Evolutionary conservation across 2,329 filamentous ascomycete species (phyloP), one percentile per base, ranked within the genome.

Genomic region (Fusarium redolens): DNA sequence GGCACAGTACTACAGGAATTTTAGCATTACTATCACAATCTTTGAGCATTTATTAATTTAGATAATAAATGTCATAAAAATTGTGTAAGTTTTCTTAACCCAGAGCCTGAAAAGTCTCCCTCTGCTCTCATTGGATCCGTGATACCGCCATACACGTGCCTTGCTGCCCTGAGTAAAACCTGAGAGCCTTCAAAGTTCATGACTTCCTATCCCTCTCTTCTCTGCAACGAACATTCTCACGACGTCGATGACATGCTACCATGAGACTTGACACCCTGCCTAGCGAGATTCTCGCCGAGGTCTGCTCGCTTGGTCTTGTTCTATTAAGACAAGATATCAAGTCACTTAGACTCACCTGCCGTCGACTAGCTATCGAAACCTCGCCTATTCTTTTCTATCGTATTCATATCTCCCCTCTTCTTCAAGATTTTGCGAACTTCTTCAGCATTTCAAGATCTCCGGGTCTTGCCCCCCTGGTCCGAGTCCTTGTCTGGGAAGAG

Each of bases 401-500:
- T 22, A 20, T 69, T 7, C 31, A 43, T 4, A 22, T 69, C 1
- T 69, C 65, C 12, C 35, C 28, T 17, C 58, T 69, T 22, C 10
- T 11, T 11, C 9, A 17, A 25, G 65, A 69, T 11, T 20, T 37
- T 2, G 52, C 44, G 6, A 37, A 12, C 25, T 69, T 69, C 41
- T 48, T 69, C 25, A 30, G 22, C 9, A 28, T 69, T 4, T 25
- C 47, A 1, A 8, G 4, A 8, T 43, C 28, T 11, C 13, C 31
- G 4, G 41, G 50, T 3, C 59, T 69, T 15, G 33, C 45, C 33
- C n/a, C 15, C 6, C 20, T 55, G 2, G 47, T 69, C 3, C 47
- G 59, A 5, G 37, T 64, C 7, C 18, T 69, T 10, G 38, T 64
- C 4, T 69, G 65, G 65, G 65, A 69, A 40, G 65, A 69, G 28